Evolutionary conservation across 1,284 basidiomycete species (phyloP), one percentile per base, ranked within the genome.

Genomic region (Cutaneotrichosporon arboriforme): DNA sequence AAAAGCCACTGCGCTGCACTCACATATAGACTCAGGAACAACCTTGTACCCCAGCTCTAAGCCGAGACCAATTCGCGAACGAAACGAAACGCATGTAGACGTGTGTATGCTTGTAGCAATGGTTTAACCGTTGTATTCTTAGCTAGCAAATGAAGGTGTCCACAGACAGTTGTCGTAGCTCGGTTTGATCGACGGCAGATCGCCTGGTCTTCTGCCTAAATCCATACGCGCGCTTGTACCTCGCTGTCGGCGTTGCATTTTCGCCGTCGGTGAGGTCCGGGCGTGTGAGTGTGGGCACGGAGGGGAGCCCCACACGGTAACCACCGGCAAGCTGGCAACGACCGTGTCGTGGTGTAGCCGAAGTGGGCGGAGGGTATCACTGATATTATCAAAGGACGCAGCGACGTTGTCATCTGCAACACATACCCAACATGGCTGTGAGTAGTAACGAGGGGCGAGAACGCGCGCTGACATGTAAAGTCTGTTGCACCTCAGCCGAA

Each of bases 371-470:
- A 26, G 41, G 21, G 41, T 22, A 42, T 23, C 39, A 8, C 17
- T 33, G 31, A 13, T 20, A 17, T 8, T 21, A 15, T 41, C 40
- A 13, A 18, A 31, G 10, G 26, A 10, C 26, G 26, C 26, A 31
- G n/a, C 26, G 26, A 31, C 10, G 5, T 31, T 31, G 26, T 31
- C 10, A 4, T 40, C 39, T 21, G 7, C 21, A 21, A 17, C 39
- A 14, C 39, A 31, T 7, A 13, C 40, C 21, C 40, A 41, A 18
- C 47, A 49, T 49, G 47, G 47, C 47, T 15, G 47, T 49, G 33
- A 15, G 47, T 48, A 17, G n/a, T 18, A 18, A 17, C 18, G 5
- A 34, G 17, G 31, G n/a, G 21, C 2, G 10, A 21, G 14, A 34
- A n/a, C n/a, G 35, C 15, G 23, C 17, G 31, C 47, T 49, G 47